phyloP scores from a whole-genome alignment of 2,329 filamentous ascomycete genomes.

The Cercospora berteroae region DNA sequence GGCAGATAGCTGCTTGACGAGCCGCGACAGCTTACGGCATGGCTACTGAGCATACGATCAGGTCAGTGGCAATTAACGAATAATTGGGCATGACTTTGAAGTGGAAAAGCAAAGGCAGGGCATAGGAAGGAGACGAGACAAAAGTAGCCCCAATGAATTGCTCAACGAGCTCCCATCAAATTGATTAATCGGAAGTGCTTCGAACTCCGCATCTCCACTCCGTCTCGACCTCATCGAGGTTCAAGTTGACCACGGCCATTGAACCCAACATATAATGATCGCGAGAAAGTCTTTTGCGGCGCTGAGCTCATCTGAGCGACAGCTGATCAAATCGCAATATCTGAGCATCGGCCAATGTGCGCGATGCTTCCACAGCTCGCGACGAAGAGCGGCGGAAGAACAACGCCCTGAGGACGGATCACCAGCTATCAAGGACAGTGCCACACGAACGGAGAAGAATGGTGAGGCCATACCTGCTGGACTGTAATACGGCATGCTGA shows the following conservation, averaged over 20 bases:
- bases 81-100: background rate
- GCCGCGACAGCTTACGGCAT: background rate
- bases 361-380: conserved; percentile 26
- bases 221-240: background rate
- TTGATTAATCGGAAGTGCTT: background rate
- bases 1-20: background rate
- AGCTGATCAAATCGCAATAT: conserved; percentile 17
- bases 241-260: too few species aligned
- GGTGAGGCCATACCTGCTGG: background rate
- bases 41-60: background rate
- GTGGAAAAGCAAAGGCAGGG: background rate
- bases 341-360: conserved; percentile 24
- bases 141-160: background rate
- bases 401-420: conserved; percentile 15
- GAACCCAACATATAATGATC: conserved; percentile 16
- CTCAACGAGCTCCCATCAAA: background rate
- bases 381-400: conserved; percentile 13
- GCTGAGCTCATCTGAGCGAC: conserved; percentile 26
- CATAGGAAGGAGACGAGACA: background rate
- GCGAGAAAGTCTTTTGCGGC: conserved; percentile 16
- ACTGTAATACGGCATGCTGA: background rate
- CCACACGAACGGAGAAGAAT: conserved; percentile 7
- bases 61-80: background rate
- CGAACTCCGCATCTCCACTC: background rate
- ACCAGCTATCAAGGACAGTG: conserved; percentile 11